A percentile compares a stretch with the other conserved stretches of the same genome.
These are phyloP conservation scores for Hysterium pulicare DNA, from an alignment of 2,329 filamentous ascomycete species.

Conservation along the genomic window DNA sequence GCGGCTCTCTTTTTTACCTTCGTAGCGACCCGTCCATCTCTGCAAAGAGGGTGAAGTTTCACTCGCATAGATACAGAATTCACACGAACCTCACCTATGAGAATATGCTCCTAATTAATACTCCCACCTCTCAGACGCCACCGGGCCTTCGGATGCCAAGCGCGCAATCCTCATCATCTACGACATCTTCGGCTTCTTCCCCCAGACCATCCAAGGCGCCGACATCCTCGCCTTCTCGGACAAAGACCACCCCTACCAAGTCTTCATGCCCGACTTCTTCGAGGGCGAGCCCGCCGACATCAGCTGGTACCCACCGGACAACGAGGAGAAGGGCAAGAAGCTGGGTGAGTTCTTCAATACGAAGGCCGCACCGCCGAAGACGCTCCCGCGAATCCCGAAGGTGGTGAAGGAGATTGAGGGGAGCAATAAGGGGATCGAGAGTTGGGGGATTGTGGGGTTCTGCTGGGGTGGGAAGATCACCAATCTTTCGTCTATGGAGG, in stretches of 20 bases:
- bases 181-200: slow-evolving; percentile 64
- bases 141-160: slow-evolving; percentile 54
- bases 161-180: slow-evolving; percentile 57
- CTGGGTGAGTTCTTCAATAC: slow-evolving; percentile 58
- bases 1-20: too few relatives aligned
- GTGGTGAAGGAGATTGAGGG: slow-evolving; percentile 53
- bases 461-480: slow-evolving; percentile 61
- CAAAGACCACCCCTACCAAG: slow-evolving; percentile 71
- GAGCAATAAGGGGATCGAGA: slow-evolving; percentile 45
- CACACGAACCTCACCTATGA: too few relatives aligned
- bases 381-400: slow-evolving; percentile 53
- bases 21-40: too few relatives aligned
- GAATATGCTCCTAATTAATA: too few relatives aligned
- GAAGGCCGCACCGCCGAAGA: slow-evolving; percentile 56
- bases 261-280: slow-evolving; percentile 93
- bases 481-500: slow-evolving; percentile 50
- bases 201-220: slow-evolving; percentile 60
- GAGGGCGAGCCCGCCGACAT: slow-evolving; percentile 67
- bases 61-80: too few relatives aligned
- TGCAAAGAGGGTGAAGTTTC: too few relatives aligned
- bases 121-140: slow-evolving; percentile 48
- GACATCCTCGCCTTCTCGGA: slow-evolving; percentile 60
- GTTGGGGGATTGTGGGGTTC: slow-evolving; percentile 59
- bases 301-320: slow-evolving; percentile 59
- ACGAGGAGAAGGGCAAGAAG: slow-evolving; percentile 58